Percentiles rank a stretch among this genome's conserved stretches.
phyloP scores from a whole-genome alignment of 2,329 filamentous ascomycete species.

The Albophoma yamanashiensis region DNA sequence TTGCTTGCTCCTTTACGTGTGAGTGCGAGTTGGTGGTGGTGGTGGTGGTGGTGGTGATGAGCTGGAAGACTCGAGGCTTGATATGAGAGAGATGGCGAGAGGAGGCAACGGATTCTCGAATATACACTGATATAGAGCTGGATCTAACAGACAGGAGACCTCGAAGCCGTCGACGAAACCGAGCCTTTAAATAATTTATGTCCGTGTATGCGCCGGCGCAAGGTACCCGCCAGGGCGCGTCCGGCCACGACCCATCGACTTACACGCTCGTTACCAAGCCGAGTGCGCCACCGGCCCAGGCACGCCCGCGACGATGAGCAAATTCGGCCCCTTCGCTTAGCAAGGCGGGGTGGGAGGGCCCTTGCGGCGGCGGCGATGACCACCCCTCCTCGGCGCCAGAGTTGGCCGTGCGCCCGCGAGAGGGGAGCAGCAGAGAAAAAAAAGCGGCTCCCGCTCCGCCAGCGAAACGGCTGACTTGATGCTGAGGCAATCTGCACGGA shows the following conservation, averaged over 20 bases:
- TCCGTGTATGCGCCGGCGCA: neutral
- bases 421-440: no score
- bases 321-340: neutral
- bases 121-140: neutral
- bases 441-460: no score
- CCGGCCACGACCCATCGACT: neutral
- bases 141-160: neutral
- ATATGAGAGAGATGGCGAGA: neutral
- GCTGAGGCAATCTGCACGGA: neutral
- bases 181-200: neutral
- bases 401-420: no score
- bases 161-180: neutral
- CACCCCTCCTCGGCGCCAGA: no score
- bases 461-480: neutral
- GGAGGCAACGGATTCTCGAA: neutral
- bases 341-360: neutral
- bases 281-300: neutral
- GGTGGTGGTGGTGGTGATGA: neutral
- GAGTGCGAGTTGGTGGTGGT: no score
- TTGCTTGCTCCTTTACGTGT: constrained; percentile 6
- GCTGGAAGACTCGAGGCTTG: neutral
- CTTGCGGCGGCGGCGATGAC: no score
- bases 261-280: neutral
- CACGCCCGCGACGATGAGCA: neutral
- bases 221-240: neutral